A percentile compares a stretch with the other conserved stretches of the same genome.
phyloP scores from a whole-genome alignment of 108 stramenopile genomes.

The Nannochloropsis oceanica region DNA sequence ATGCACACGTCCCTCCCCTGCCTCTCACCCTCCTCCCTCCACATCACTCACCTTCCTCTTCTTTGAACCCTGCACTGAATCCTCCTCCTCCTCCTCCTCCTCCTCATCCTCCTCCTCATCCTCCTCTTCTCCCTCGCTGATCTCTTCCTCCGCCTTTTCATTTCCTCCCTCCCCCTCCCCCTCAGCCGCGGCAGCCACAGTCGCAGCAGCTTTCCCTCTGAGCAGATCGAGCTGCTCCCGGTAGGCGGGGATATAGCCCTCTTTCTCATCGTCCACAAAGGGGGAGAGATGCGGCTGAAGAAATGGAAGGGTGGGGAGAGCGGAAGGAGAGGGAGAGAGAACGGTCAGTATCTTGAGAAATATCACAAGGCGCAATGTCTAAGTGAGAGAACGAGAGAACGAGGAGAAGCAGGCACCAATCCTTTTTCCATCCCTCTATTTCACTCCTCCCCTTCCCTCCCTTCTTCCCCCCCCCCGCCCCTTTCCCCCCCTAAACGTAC shows the following conservation, averaged over 20 bases:
- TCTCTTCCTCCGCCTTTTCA: slow-evolving; percentile 7
- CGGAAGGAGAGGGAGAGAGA: neutral
- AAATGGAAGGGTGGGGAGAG: neutral
- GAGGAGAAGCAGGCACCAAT: no score
- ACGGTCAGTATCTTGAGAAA: neutral
- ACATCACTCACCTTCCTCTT: neutral
- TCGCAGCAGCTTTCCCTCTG: neutral
- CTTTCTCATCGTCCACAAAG: slow-evolving; percentile 92
- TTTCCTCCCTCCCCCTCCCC: slow-evolving; percentile 26
- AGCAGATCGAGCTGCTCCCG: slow-evolving; percentile 71
- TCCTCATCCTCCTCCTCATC: slow-evolving; percentile 4
- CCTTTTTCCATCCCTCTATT: no score
- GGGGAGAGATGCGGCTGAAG: slow-evolving; percentile 45
- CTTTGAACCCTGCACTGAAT: neutral
- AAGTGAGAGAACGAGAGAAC: no score
- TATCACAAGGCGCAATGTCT: neutral
- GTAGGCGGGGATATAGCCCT: slow-evolving; percentile 93
- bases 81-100: slow-evolving; percentile 15
- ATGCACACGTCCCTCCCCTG: neutral
- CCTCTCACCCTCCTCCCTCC: neutral
- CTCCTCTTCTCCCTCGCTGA: slow-evolving; percentile 19
- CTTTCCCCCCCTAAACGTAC: neutral
- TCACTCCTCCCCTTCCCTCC: neutral
- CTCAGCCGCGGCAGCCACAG: neutral
- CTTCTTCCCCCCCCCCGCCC: neutral